Evolutionary conservation across 257 asterid genomes (phyloP), one percentile per base, ranked within the genome.

Genomic region (Scutellaria minor): DNA sequence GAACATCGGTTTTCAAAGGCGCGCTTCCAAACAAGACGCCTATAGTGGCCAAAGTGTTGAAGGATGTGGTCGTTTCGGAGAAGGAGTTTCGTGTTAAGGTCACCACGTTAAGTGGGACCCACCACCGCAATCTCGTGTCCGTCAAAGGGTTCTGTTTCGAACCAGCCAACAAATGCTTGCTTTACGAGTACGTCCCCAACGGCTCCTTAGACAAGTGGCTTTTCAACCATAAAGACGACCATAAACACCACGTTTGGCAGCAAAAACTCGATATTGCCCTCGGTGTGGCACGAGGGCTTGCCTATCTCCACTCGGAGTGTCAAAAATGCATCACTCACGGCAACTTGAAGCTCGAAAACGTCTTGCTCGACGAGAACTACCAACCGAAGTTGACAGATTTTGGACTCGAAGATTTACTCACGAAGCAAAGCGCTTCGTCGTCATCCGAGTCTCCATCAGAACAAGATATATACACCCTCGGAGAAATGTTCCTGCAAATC

Each of bases 171-270:
- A 88, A 88, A 75, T 7, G 79, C 35, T 82, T 85, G 22, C 71
- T 88, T 6, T 88, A 85, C 10, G 91, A 88, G 82, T 79, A 75
- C n/a, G 83, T 86, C 8, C 77, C 83, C 0, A 79, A 84, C 44
- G 95, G 92, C 13, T 88, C 95, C 0, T 67, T 88, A 58, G 84
- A 84, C 73, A 72, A 83, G 54, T 88, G 91, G 95, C 77, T 88
- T 54, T 66, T 79, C 50, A 59, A 50, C 53, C 42, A 65, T 14
- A 72, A 58, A 56, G 74, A 48, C 15, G 71, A 64, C 11, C 68
- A 59, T n/a, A 68, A 27, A 1, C 70, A 71, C 51, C 84, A 64
- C 46, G 58, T 62, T 50, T 83, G 87, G 90, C 80, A 77, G n/a
- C 80, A 77, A 20, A 83, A 85, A 47, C 80, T 83, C 31, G 84